phyloP scores from a whole-genome alignment of 768 basidiomycete species.

The Agrocybe pediades region DNA sequence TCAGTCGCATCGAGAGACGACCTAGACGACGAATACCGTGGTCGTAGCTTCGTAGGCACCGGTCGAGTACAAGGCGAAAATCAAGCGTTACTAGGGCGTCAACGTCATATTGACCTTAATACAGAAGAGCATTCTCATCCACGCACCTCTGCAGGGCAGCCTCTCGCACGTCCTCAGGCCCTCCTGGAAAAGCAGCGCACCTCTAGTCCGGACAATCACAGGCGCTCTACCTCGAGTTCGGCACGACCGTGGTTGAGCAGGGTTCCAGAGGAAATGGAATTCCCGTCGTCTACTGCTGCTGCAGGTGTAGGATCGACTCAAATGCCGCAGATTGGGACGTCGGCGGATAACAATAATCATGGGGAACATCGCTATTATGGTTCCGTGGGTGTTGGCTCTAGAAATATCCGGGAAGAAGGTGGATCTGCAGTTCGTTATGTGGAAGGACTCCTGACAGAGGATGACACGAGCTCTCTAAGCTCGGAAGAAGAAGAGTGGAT shows the following conservation, averaged over 20 bases:
- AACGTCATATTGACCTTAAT: conserved; percentile 1
- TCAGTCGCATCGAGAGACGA: background rate
- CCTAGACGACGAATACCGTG: background rate
- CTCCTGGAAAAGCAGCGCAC: conserved; percentile 7
- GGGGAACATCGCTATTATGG: conserved; percentile 17
- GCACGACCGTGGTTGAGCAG: conserved; percentile 15
- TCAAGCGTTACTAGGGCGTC: background rate
- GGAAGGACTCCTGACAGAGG: conserved; percentile 12
- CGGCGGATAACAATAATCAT: background rate
- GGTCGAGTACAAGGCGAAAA: background rate
- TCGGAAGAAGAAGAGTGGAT: conserved; percentile 38
- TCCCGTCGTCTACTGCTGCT: background rate
- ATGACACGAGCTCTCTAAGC: conserved; percentile 21
- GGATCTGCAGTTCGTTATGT: conserved; percentile 2
- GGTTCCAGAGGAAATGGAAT: conserved; percentile 27
- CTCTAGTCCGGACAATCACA: conserved; percentile 21
- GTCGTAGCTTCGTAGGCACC: background rate
- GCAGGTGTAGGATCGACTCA: background rate
- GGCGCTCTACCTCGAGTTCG: conserved; percentile 14
- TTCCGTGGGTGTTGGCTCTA: conserved; percentile 12
- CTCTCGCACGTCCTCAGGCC: background rate
- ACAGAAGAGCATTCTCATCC: conserved; percentile 5
- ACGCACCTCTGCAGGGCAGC: conserved; percentile 2
- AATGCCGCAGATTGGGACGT: background rate
- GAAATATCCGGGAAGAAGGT: background rate